These are phyloP conservation scores for Lumnitzera littorea DNA, from an alignment of 345 rosid genomes.

Conservation along the genomic window DNA sequence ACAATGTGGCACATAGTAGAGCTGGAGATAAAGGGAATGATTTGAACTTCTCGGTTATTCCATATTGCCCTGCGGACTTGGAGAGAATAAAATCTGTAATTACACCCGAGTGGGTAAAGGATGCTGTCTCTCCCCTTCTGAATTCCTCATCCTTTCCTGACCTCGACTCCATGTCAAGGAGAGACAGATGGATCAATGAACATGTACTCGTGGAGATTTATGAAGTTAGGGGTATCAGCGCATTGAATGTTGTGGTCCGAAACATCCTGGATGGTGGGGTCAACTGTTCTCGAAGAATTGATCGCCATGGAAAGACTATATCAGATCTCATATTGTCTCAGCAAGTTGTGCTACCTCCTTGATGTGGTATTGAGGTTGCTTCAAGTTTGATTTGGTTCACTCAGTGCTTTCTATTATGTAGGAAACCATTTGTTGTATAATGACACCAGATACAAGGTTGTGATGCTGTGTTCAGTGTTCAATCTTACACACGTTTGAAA, in stretches of 20 bases:
- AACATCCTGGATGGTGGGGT: slow-evolving; percentile 87
- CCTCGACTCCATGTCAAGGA: slow-evolving; percentile 21
- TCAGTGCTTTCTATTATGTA: too few relatives aligned
- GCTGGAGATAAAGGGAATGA: slow-evolving; percentile 87
- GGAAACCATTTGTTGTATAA: too few relatives aligned
- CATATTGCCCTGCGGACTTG: slow-evolving; percentile 48
- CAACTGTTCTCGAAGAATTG: slow-evolving; percentile 88
- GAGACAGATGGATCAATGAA: slow-evolving; percentile 30
- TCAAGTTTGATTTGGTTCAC: too few relatives aligned
- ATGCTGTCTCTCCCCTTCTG: slow-evolving; percentile 47
- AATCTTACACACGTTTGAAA: too few relatives aligned
- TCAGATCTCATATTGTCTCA: slow-evolving; percentile 71
- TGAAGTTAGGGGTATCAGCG: slow-evolving; percentile 59
- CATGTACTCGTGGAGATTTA: slow-evolving; percentile 59
- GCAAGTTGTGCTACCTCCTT: slow-evolving; percentile 45
- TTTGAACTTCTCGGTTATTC: slow-evolving; percentile 78
- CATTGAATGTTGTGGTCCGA: slow-evolving; percentile 65
- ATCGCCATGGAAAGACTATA: slow-evolving; percentile 76
- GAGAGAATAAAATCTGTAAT: slow-evolving; percentile 51
- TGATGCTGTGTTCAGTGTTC: too few relatives aligned
- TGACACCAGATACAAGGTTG: too few relatives aligned
- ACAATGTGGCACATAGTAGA: slow-evolving; percentile 63
- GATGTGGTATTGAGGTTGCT: neutral
- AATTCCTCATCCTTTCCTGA: slow-evolving; percentile 35
- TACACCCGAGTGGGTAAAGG: slow-evolving; percentile 69